Conservation (phyloP, 257 asterid species). For the Nicotiana knightiana region DNA sequence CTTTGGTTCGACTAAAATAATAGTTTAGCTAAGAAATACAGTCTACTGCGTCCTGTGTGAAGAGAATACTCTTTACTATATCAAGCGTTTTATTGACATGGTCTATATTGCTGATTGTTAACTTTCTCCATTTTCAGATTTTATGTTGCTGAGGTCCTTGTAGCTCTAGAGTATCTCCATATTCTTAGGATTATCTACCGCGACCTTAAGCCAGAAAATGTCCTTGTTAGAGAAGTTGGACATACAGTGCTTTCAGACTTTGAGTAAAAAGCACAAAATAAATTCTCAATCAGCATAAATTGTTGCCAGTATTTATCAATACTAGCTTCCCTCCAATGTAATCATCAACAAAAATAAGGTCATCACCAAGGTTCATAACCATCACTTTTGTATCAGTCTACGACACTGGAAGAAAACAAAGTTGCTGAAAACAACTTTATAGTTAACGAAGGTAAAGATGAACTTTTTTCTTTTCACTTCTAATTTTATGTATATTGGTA, state of each 20-base stretch:
- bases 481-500: conserved; percentile 1
- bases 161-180: conserved; percentile 32
- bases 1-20: not conserved
- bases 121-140: conserved; percentile 20
- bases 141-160: conserved; percentile 34
- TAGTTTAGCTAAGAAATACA: not conserved
- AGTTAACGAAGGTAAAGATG: conserved; percentile 57
- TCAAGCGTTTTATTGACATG: not conserved
- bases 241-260: conserved; percentile 37
- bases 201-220: conserved; percentile 35
- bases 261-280: not conserved
- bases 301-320: not conserved
- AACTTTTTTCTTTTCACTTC: not conserved
- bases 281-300: not conserved
- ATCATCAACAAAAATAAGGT: not conserved
- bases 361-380: not conserved
- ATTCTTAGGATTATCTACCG: conserved; percentile 36
- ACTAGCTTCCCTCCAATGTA: not conserved
- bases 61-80: not conserved
- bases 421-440: conserved; percentile 66
- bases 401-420: conserved; percentile 55
- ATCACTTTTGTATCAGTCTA: not conserved
- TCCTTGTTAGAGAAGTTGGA: conserved; percentile 35
- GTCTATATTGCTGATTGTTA: not conserved
- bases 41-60: not conserved